Conservation (phyloP, 2,329 filamentous ascomycete genomes). For the Xylaria sp. region DNA sequence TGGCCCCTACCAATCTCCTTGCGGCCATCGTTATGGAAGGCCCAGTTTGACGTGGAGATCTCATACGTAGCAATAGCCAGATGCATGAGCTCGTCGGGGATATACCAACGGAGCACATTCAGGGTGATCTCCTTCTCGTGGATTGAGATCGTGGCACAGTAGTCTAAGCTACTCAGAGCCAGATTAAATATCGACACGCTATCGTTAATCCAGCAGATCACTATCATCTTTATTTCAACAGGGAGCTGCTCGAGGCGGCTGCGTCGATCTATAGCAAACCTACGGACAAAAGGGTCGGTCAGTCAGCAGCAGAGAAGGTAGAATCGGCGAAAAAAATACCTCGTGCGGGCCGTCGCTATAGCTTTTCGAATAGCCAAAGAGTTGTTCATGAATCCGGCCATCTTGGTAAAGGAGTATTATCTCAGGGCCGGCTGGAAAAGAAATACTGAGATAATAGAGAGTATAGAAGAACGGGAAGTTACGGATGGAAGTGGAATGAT, state of each 20-base stretch:
- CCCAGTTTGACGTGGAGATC: not conserved
- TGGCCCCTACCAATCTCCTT: not conserved
- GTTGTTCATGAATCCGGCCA: not conserved
- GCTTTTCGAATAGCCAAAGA: not conserved
- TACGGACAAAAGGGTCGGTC: not conserved
- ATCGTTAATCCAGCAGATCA: not conserved
- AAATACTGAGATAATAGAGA: not conserved
- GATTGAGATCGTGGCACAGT: not conserved
- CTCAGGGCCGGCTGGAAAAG: not conserved
- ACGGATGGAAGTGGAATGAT: not conserved
- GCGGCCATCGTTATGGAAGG: not conserved
- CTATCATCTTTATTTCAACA: constrained; percentile 8
- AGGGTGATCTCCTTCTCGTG: constrained; percentile 5
- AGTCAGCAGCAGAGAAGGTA: not conserved
- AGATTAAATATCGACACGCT: not conserved
- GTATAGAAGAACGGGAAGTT: not conserved
- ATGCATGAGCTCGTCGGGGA: not conserved
- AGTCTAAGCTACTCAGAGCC: constrained; percentile 8
- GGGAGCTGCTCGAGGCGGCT: constrained; percentile 22
- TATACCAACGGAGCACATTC: not conserved
- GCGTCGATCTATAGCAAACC: not conserved
- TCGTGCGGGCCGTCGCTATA: not conserved
- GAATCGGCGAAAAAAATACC: not conserved
- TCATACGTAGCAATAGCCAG: not conserved
- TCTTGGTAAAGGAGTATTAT: not conserved